phyloP scores from a whole-genome alignment of 805 yeast species.

The Starmerella gropengiesseri region DNA sequence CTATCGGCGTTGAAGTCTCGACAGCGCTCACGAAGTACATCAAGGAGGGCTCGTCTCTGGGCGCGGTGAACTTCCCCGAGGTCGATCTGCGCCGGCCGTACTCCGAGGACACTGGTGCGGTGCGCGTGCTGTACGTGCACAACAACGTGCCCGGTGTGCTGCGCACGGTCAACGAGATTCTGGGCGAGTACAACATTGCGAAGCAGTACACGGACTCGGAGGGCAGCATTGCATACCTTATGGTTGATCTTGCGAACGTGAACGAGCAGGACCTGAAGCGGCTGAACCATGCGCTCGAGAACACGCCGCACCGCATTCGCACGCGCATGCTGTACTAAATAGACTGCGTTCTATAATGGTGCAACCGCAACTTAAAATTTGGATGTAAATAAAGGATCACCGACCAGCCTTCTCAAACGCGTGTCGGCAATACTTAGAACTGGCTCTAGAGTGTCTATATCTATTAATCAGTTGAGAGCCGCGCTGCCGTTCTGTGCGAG shows the following conservation, averaged over 20 bases:
- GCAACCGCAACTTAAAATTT: not conserved
- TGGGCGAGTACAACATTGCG: conserved; percentile 90
- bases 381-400: too few relatives aligned
- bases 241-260: conserved; percentile 93
- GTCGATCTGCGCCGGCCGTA: conserved; percentile 80
- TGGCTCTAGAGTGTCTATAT: too few relatives aligned
- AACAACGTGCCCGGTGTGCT: conserved; percentile 98
- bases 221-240: conserved; percentile 91
- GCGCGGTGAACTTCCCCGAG: conserved; percentile 98
- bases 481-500: conserved; percentile 20
- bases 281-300: conserved; percentile 73
- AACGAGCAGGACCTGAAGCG: conserved; percentile 69
- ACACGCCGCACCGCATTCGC: conserved; percentile 80
- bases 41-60: conserved; percentile 89
- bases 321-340: conserved; percentile 75
- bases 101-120: conserved; percentile 70
- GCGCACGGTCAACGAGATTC: conserved; percentile 91
- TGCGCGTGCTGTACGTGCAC: conserved; percentile 91
- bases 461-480: not conserved
- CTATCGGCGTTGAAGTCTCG: conserved; percentile 93
- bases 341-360: not conserved
- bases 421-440: too few relatives aligned
- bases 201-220: conserved; percentile 96
- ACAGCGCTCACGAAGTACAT: conserved; percentile 78
- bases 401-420: too few relatives aligned